Percentiles rank a stretch among this genome's conserved stretches.
Conservation (phyloP, 2,329 filamentous ascomycete genomes). For the Diaporthe vaccinii region DNA sequence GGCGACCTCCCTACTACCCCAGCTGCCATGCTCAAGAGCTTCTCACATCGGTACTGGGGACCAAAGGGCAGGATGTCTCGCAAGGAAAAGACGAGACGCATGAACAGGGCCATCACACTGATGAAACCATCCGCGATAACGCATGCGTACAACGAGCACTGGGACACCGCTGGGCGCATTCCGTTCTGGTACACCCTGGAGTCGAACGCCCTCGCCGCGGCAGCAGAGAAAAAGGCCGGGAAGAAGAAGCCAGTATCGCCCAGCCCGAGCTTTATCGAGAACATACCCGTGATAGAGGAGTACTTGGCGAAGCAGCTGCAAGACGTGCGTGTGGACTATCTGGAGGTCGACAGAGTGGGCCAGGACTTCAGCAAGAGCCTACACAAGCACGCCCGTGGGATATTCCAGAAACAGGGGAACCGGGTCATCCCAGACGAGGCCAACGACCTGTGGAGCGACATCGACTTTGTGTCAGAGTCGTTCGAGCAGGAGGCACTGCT, state of each 20-base stretch:
- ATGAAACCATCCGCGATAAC: neutral
- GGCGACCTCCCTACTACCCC: neutral
- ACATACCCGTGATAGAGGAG: neutral
- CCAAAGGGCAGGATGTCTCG: neutral
- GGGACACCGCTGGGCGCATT: neutral
- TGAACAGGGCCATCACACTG: neutral
- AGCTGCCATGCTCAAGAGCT: neutral
- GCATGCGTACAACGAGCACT: neutral
- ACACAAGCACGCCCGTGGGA: neutral
- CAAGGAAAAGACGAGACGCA: neutral
- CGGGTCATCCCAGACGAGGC: neutral
- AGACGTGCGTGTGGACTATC: constrained; percentile 1
- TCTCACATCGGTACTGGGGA: neutral
- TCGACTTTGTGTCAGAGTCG: neutral
- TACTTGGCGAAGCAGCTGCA: neutral
- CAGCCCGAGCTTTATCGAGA: neutral
- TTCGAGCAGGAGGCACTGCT: neutral
- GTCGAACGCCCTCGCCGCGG: neutral
- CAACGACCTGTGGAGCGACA: neutral
- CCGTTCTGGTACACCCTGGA: neutral
- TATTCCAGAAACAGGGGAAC: neutral
- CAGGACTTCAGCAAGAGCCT: neutral
- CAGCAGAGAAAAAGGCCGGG: neutral
- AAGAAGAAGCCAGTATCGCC: rapidly evolving
- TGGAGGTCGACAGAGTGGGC: neutral